Percentiles rank a stretch among this genome's conserved stretches.
Evolutionary conservation across 306 rosid species (phyloP).

Genomic region (Pyrus bretschneideri): DNA sequence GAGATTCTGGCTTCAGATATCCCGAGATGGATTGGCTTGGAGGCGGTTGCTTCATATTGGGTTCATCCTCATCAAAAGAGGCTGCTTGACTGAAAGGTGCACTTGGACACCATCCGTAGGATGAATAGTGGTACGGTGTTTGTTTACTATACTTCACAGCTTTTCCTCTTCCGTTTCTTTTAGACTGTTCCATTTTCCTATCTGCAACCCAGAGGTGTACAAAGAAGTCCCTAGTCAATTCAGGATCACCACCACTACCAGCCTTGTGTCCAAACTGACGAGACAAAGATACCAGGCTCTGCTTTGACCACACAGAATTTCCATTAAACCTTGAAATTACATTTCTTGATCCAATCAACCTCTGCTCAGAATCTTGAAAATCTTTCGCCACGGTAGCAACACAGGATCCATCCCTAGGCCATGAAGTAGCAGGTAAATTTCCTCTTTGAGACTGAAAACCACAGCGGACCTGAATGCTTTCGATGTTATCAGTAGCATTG

Average conservation of each 20-base stretch:
- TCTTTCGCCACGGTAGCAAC: neutral
- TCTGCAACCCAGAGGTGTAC: slow-evolving; percentile 62
- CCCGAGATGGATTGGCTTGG: slow-evolving; percentile 58
- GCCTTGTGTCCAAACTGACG: slow-evolving; percentile 38
- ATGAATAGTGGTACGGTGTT: neutral
- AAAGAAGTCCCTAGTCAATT: slow-evolving; percentile 49
- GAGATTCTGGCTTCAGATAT: slow-evolving; percentile 44
- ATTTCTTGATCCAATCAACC: slow-evolving; percentile 1
- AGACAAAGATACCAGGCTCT: neutral
- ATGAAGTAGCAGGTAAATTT: neutral
- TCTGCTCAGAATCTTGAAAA: slow-evolving; percentile 7
- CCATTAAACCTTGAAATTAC: slow-evolving; percentile 3
- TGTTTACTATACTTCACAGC: neutral
- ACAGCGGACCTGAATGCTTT: neutral
- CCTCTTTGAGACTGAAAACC: slow-evolving; percentile 11
- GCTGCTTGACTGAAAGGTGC: slow-evolving; percentile 27
- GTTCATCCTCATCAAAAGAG: neutral
- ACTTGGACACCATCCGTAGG: slow-evolving; percentile 27
- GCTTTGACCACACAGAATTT: slow-evolving; percentile 7
- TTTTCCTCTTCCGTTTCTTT: slow-evolving; percentile 19
- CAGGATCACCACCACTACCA: slow-evolving; percentile 13
- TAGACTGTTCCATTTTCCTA: slow-evolving; percentile 21
- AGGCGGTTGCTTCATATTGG: slow-evolving; percentile 53
- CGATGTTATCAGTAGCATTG: neutral
- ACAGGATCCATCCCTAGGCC: neutral